A percentile compares a stretch with the other conserved stretches of the same genome.
These are phyloP conservation scores for Flaveria bidentis DNA, from an alignment of 129 eudicot species.

Conservation along the genomic window DNA sequence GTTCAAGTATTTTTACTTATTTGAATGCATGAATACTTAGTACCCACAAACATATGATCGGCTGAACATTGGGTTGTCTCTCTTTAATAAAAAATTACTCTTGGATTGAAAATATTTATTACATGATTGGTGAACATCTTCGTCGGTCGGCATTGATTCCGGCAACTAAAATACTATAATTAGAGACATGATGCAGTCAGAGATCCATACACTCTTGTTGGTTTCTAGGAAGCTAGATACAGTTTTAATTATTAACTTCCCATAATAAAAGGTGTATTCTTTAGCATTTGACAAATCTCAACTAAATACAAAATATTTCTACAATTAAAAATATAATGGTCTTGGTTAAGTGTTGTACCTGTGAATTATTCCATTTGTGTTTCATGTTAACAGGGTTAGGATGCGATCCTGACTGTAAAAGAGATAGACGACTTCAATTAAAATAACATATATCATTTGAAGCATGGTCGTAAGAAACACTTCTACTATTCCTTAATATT, in stretches of 20 bases:
- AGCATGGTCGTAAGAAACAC: too few species aligned
- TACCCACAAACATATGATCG: background rate
- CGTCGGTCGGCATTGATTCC: conserved; percentile 26
- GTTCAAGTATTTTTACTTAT: background rate
- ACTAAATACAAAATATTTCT: too few species aligned
- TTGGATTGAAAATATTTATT: background rate
- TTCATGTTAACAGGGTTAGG: too few species aligned
- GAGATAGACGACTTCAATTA: too few species aligned
- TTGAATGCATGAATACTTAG: background rate
- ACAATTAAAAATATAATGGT: too few species aligned
- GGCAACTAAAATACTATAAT: conserved; percentile 9
- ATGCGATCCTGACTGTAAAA: too few species aligned
- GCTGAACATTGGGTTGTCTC: background rate
- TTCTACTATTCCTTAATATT: too few species aligned
- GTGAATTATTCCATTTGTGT: too few species aligned
- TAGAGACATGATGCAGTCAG: conserved; percentile 24
- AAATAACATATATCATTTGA: too few species aligned
- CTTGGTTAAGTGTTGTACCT: too few species aligned
- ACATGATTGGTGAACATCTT: conserved; percentile 29
- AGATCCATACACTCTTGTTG: conserved; percentile 28
- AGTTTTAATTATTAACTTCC: background rate
- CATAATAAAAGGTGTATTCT: background rate
- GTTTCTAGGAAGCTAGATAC: conserved; percentile 23
- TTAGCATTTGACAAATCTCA: background rate
- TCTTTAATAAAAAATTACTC: background rate